These are phyloP conservation scores for Ceratobasidium sp. DNA, from an alignment of 1,284 basidiomycete species.

Conservation along the genomic window DNA sequence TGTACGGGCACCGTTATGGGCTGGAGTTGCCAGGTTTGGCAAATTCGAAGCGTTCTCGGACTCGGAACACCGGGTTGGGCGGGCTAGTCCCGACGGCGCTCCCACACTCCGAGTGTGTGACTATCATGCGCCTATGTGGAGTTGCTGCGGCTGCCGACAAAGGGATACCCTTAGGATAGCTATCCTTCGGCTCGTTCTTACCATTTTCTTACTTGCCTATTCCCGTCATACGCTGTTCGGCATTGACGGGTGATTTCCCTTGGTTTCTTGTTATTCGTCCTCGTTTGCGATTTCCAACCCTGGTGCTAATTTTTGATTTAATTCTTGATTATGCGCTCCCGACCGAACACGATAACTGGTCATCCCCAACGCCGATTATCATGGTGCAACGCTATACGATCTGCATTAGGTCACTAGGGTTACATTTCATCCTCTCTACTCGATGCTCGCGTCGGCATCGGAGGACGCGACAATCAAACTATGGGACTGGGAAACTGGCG, in stretches of 20 bases:
- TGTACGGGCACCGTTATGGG: conserved; percentile 19
- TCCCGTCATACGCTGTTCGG: conserved; percentile 23
- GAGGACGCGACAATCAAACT: conserved; percentile 90
- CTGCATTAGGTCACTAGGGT: conserved; percentile 64
- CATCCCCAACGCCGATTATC: background rate
- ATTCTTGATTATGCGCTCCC: conserved; percentile 23
- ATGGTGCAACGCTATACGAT: conserved; percentile 40
- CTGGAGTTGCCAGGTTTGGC: conserved; percentile 39
- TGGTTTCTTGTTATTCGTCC: conserved; percentile 32
- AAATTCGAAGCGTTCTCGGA: conserved; percentile 10
- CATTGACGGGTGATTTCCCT: conserved; percentile 15
- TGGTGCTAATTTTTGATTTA: conserved; percentile 30
- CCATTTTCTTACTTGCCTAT: conserved; percentile 16
- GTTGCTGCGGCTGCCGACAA: conserved; percentile 23
- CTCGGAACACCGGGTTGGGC: conserved; percentile 27
- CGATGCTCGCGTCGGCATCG: conserved; percentile 80
- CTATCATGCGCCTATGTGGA: conserved; percentile 10
- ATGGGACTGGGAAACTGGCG: conserved; percentile 96
- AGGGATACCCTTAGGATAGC: conserved; percentile 4
- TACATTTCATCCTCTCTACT: conserved; percentile 87
- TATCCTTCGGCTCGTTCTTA: background rate
- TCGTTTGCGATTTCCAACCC: conserved; percentile 11
- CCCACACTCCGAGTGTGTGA: conserved; percentile 7
- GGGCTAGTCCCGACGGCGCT: conserved; percentile 35
- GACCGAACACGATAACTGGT: conserved; percentile 20